Evolutionary conservation across 345 rosid species (phyloP).

Genomic region (Adansonia digitata): DNA sequence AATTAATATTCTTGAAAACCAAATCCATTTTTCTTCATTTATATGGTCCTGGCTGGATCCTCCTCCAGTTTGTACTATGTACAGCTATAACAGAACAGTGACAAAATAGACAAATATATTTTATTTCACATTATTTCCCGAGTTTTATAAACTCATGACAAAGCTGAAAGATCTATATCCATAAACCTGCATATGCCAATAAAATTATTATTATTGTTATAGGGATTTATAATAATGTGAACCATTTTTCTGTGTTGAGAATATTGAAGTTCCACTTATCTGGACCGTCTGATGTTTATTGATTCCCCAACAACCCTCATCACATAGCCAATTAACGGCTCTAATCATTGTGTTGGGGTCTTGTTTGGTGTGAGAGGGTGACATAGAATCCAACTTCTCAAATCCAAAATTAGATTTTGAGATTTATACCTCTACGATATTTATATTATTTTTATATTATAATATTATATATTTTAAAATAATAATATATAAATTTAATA

Average conservation of each 20-base stretch:
- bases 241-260: neutral
- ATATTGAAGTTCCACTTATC: constrained; percentile 1
- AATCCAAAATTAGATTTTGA: too few relatives aligned
- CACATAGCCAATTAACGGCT: constrained; percentile 35
- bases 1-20: neutral
- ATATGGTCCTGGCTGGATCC: constrained; percentile 18
- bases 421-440: too few relatives aligned
- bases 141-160: neutral
- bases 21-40: constrained; percentile 11
- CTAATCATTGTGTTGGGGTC: constrained; percentile 33
- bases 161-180: constrained; percentile 15
- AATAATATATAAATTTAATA: too few relatives aligned
- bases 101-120: constrained; percentile 12
- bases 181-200: neutral
- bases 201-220: neutral
- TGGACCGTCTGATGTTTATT: constrained; percentile 13
- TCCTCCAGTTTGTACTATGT: constrained; percentile 16
- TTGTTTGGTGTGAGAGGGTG: neutral
- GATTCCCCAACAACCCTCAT: constrained; percentile 14
- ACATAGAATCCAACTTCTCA: constrained; percentile 13
- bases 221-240: constrained; percentile 18
- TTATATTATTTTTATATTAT: too few relatives aligned
- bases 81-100: constrained; percentile 16
- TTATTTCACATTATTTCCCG: neutral
- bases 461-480: too few relatives aligned